Evolutionary conservation across 495 filamentous ascomycete genomes (phyloP), one percentile per base, ranked within the genome.

Genomic region (Penicillium salamii): DNA sequence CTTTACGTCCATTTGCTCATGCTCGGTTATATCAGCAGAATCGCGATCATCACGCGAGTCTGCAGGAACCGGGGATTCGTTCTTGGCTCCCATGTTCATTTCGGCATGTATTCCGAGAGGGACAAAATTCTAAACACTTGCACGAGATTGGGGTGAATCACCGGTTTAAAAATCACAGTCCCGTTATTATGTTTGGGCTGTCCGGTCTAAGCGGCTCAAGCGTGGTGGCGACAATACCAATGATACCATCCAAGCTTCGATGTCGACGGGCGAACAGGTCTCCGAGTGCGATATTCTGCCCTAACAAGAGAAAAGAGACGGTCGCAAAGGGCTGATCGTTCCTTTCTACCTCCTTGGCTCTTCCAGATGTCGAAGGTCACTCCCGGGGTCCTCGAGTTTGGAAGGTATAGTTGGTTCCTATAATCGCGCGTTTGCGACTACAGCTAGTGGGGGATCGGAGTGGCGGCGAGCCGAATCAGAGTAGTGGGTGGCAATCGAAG

Each of bases 1-100:
- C 69, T 72, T 78, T 69, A 40, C 24, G 26, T 56, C 57, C 61
- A 46, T 50, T 21, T 55, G 58, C 32, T 69, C 73, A 13, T 64
- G 64, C 28, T 77, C 77, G 19, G 74, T 75, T 67, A 77, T 73
- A 52, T 77, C 78, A 45, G 66, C 74, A 34, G 68, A 69, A 53
- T 84, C 80, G 46, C 69, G 69, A 55, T 78, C 77, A 32, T 50
- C 68, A 56, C 66, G 75, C 46, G 66, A 69, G 52, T 80, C 78
- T 55, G 71, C 77, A 42, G 73, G 67, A 43, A 62, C 61, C 40
- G 63, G 59, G 28, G 65, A 62, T 47, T 61, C 65, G 63, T 72
- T 75, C 50, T 77, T 70, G 57, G 63, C 59, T 49, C 81, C 76
- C 60, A 69, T 50, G 58, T 79, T 73, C 78, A 82, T 82, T 70